These are phyloP conservation scores for Phylloboletellus chloephorus DNA, from an alignment of 1,284 basidiomycete species.

Conservation along the genomic window DNA sequence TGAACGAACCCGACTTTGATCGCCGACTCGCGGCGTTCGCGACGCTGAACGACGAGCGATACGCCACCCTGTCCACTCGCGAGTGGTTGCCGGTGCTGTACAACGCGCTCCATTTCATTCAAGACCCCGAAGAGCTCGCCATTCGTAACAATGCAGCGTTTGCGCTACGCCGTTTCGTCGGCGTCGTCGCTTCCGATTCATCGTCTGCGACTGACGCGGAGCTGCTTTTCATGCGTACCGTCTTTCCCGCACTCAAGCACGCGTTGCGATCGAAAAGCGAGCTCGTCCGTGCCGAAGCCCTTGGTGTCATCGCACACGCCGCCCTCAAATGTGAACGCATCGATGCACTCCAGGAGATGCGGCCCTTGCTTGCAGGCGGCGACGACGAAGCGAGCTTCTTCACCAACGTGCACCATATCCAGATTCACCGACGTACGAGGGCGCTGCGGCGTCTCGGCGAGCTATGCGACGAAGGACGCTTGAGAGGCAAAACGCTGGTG, in stretches of 20 bases:
- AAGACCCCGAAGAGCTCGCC: conserved; percentile 86
- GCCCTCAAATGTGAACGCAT: conserved; percentile 65
- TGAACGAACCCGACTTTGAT: conserved; percentile 95
- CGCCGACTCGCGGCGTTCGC: conserved; percentile 77
- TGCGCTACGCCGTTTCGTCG: conserved; percentile 75
- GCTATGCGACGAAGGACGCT: conserved; percentile 62
- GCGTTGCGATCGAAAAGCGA: conserved; percentile 79
- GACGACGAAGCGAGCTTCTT: conserved; percentile 98
- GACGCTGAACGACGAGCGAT: conserved; percentile 62
- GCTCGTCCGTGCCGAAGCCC: conserved; percentile 82
- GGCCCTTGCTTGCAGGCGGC: conserved; percentile 76
- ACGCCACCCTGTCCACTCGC: conserved; percentile 43
- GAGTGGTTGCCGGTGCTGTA: conserved; percentile 86
- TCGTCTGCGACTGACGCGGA: conserved; percentile 33
- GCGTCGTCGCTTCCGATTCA: conserved; percentile 36
- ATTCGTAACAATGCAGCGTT: conserved; percentile 81
- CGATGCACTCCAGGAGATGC: conserved; percentile 70
- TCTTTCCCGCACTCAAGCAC: conserved; percentile 83
- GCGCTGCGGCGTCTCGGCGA: conserved; percentile 86
- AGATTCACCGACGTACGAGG: conserved; percentile 85
- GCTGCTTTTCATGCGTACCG: conserved; percentile 55
- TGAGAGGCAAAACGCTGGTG: conserved; percentile 71
- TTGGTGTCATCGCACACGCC: conserved; percentile 77
- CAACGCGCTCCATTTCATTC: conserved; percentile 83
- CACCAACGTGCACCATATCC: conserved; percentile 93